phyloP scores from a whole-genome alignment of 129 eudicot genomes.

The Pseudognaphalium luteoalbum region DNA sequence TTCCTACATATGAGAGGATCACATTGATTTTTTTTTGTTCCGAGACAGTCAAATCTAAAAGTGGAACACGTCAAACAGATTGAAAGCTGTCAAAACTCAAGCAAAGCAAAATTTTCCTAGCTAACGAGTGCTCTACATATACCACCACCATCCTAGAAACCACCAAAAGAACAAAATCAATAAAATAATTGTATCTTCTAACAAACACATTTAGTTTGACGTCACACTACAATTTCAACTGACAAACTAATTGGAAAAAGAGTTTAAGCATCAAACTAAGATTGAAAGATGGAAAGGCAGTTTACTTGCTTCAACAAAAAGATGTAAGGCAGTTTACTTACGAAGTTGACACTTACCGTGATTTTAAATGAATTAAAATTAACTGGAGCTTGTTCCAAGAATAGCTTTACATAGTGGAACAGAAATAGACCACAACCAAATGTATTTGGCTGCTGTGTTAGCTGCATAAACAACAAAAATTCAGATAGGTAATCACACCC shows the following conservation, averaged over 20 bases:
- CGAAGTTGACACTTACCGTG: slow-evolving; percentile 54
- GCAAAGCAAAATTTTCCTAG: neutral
- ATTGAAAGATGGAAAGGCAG: neutral
- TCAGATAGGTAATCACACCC: neutral
- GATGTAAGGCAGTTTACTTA: slow-evolving; percentile 40
- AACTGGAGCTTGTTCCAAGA: slow-evolving; percentile 66
- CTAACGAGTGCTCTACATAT: neutral
- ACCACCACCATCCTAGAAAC: neutral
- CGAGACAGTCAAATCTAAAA: neutral
- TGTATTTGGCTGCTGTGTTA: slow-evolving; percentile 87
- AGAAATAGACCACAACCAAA: slow-evolving; percentile 87
- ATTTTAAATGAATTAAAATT: slow-evolving; percentile 68
- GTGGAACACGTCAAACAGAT: neutral
- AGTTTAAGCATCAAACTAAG: neutral
- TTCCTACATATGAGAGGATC: neutral
- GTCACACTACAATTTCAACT: neutral
- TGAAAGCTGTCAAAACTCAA: neutral
- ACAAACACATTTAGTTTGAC: neutral
- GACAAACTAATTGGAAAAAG: neutral
- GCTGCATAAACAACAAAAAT: slow-evolving; percentile 44
- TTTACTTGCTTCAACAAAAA: slow-evolving; percentile 44
- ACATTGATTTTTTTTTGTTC: neutral
- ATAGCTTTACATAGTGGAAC: slow-evolving; percentile 83
- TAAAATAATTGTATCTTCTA: neutral
- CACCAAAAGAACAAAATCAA: neutral